Conservation (phyloP, 352 stramenopile genomes). For the Poterioochromonas sp. region DNA sequence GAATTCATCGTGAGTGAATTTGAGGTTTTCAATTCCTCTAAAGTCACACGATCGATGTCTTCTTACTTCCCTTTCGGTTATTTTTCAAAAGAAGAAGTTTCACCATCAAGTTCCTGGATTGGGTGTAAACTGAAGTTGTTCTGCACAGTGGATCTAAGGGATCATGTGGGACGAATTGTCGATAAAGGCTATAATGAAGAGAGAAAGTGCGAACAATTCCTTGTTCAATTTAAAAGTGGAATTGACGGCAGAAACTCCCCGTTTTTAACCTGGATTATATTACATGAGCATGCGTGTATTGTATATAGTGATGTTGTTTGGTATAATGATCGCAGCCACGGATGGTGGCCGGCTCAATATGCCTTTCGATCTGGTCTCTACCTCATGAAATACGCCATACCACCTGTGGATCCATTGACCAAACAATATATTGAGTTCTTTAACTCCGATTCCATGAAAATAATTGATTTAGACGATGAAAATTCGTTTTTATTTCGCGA, state of each 20-base stretch:
- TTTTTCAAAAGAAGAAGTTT: too few relatives aligned
- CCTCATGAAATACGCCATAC: too few relatives aligned
- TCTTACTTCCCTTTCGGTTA: too few relatives aligned
- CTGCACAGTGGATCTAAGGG: neutral
- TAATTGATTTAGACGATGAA: too few relatives aligned
- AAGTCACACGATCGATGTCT: neutral
- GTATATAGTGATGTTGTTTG: neutral
- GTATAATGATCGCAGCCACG: neutral
- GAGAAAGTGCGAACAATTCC: neutral
- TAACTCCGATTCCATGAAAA: too few relatives aligned
- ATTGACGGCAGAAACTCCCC: neutral
- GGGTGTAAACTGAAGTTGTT: neutral
- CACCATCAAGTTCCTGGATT: too few relatives aligned
- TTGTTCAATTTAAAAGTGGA: neutral
- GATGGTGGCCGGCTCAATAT: neutral
- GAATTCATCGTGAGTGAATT: neutral
- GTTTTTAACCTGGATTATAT: neutral
- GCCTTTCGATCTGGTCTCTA: neutral
- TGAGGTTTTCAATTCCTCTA: neutral
- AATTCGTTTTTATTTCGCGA: too few relatives aligned
- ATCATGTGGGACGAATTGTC: neutral
- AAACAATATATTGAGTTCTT: too few relatives aligned
- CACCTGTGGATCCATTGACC: too few relatives aligned
- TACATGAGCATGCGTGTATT: neutral
- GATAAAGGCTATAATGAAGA: neutral